Evolutionary conservation across 208 protist genomes (phyloP).

Genomic region (Trypanosoma cruzi): DNA sequence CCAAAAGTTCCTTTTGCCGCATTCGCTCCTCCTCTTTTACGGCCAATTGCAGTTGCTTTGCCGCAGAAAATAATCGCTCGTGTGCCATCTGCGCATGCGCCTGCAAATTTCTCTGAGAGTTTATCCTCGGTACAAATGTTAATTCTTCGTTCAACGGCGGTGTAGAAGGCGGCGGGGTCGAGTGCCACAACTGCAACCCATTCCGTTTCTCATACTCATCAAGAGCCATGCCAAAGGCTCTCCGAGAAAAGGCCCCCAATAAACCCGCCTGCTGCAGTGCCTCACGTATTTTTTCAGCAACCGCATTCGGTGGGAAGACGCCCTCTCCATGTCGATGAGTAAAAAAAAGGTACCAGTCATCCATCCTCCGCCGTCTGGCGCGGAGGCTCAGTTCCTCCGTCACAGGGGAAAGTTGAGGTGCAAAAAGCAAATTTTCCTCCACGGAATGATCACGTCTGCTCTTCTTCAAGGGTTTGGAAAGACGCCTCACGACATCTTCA

Average conservation of each 20-base stretch:
- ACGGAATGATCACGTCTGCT: not conserved
- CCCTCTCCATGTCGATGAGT: not conserved
- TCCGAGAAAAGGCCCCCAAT: not conserved
- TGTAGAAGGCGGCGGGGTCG: conserved; percentile 15
- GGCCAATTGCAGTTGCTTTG: conserved; percentile 40
- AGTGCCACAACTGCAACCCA: conserved; percentile 24
- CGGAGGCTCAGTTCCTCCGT: conserved; percentile 15
- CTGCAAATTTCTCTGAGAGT: conserved; percentile 20
- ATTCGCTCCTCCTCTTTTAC: conserved; percentile 44
- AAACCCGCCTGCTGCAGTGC: conserved; percentile 1
- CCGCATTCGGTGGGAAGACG: not conserved
- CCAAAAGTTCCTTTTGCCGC: conserved; percentile 29
- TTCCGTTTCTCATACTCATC: conserved; percentile 18
- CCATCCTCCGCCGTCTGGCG: conserved; percentile 15
- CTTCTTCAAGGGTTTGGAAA: conserved; percentile 23
- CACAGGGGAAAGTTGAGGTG: conserved; percentile 14
- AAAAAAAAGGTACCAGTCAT: conserved; percentile 27
- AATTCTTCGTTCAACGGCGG: conserved; percentile 32
- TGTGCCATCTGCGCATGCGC: conserved; percentile 20
- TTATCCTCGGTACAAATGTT: conserved; percentile 45
- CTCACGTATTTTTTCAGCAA: conserved; percentile 27
- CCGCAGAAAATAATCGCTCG: conserved; percentile 58
- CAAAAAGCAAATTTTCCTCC: conserved; percentile 13
- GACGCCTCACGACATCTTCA: conserved; percentile 42
- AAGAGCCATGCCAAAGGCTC: conserved; percentile 20